Evolutionary conservation across 1,284 basidiomycete species (phyloP).

Genomic region (Sporisorium exsertum): DNA sequence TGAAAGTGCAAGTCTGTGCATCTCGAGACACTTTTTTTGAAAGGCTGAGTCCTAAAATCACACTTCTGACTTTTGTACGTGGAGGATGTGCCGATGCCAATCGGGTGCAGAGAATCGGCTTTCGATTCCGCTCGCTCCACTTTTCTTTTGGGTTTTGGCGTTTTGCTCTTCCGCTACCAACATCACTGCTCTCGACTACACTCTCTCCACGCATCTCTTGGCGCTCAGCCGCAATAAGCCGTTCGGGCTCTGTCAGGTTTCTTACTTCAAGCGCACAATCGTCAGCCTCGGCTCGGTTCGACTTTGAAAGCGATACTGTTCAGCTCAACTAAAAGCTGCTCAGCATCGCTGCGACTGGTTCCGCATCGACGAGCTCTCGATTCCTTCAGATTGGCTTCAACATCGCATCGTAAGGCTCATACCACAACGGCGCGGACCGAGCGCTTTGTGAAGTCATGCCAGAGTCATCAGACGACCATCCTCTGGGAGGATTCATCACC

Average conservation of each 20-base stretch:
- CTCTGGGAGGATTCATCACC: conserved; percentile 18
- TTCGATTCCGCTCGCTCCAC: conserved; percentile 1
- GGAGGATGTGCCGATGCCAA: conserved; percentile 3
- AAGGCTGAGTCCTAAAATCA: conserved; percentile 28
- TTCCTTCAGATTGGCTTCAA: not conserved
- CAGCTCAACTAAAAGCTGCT: not conserved
- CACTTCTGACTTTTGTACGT: too few relatives aligned
- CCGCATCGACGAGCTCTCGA: not conserved
- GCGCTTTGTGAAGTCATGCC: conserved; percentile 12
- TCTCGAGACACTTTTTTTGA: conserved; percentile 4
- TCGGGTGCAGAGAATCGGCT: not conserved
- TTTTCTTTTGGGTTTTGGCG: not conserved
- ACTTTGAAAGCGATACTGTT: not conserved
- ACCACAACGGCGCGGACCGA: too few relatives aligned
- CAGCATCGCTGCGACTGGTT: not conserved
- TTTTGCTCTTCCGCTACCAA: not conserved
- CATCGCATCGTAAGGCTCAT: too few relatives aligned
- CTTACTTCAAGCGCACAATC: not conserved
- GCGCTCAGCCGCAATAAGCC: not conserved
- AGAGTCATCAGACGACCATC: conserved; percentile 14
- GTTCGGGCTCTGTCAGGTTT: not conserved
- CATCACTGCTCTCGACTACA: not conserved
- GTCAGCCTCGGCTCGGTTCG: not conserved
- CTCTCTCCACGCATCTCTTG: not conserved
- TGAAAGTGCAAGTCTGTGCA: conserved; percentile 12